Percentiles rank a stretch among this genome's conserved stretches.
phyloP scores from a whole-genome alignment of 2,329 filamentous ascomycete species.

The Ophiostoma ips region DNA sequence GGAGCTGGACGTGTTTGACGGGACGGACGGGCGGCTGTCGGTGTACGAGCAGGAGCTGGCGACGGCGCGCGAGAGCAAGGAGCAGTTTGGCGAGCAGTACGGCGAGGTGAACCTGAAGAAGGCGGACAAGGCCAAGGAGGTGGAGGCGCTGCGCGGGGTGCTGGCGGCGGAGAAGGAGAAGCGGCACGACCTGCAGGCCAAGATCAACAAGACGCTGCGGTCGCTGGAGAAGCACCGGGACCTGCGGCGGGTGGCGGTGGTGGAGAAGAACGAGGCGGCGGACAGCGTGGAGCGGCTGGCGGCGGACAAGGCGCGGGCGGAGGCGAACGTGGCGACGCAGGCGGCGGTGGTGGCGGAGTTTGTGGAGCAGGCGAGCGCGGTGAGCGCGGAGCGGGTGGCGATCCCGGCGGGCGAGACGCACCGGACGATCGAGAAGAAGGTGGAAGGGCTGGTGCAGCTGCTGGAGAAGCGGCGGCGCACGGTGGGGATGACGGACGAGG shows the following conservation, averaged over 20 bases:
- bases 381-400: constrained; percentile 42
- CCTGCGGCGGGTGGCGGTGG: constrained; percentile 37
- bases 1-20: constrained; percentile 52
- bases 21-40: constrained; percentile 53
- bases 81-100: constrained; percentile 40
- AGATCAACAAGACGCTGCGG: constrained; percentile 10
- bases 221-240: constrained; percentile 18
- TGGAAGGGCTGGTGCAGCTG: constrained; percentile 40
- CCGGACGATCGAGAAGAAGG: constrained; percentile 39
- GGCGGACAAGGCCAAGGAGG: constrained; percentile 30
- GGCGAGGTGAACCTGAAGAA: constrained; percentile 37
- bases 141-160: constrained; percentile 26
- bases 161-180: neutral
- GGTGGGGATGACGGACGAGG: constrained; percentile 50
- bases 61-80: constrained; percentile 30
- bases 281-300: constrained; percentile 24
- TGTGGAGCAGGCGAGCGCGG: constrained; percentile 36
- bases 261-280: constrained; percentile 44
- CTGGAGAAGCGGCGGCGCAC: constrained; percentile 40
- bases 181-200: neutral
- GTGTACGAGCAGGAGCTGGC: constrained; percentile 43
- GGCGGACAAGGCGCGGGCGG: constrained; percentile 26
- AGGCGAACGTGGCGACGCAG: constrained; percentile 31
- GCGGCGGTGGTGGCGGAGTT: constrained; percentile 37
- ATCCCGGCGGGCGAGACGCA: constrained; percentile 52